Conservation (phyloP, 2,329 filamentous ascomycete species). For the Podosphaera xanthii region DNA sequence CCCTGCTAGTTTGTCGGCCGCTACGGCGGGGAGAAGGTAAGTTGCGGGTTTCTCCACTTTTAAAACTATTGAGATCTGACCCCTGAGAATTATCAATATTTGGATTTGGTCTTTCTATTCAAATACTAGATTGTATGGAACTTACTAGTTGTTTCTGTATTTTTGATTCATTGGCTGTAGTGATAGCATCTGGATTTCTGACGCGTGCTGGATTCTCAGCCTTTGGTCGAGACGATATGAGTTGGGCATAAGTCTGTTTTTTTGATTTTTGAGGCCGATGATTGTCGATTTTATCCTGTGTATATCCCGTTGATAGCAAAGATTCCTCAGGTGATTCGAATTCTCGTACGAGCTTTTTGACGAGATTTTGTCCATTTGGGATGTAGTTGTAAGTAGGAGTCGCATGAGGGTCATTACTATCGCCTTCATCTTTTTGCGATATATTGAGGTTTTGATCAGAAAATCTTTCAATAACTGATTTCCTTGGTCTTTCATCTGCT, state of each 20-base stretch:
- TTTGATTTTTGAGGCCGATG: slow-evolving; percentile 7
- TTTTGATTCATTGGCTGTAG: not conserved
- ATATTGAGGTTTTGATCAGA: not conserved
- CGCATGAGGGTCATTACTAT: not conserved
- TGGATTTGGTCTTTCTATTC: slow-evolving; percentile 12
- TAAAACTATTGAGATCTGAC: not conserved
- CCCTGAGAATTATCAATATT: slow-evolving; percentile 6
- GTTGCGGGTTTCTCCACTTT: not conserved
- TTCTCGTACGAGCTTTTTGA: slow-evolving; percentile 11
- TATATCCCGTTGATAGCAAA: not conserved
- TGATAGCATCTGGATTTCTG: slow-evolving; percentile 10
- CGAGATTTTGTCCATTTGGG: slow-evolving; percentile 4
- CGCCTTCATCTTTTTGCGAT: slow-evolving; percentile 3
- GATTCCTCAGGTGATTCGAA: slow-evolving; percentile 9
- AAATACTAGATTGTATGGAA: slow-evolving; percentile 8
- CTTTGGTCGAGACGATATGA: slow-evolving; percentile 8
- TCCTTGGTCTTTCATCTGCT: not conserved
- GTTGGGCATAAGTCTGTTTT: slow-evolving; percentile 12
- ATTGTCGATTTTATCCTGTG: slow-evolving; percentile 2
- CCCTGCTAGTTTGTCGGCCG: slow-evolving; percentile 46
- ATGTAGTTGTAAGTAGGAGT: not conserved
- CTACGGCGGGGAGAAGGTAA: slow-evolving; percentile 45
- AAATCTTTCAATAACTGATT: not conserved
- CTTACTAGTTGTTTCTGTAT: not conserved
- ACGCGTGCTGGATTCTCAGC: slow-evolving; percentile 9